These are phyloP conservation scores for Gossypium australe DNA, from an alignment of 345 rosid species.

Conservation along the genomic window DNA sequence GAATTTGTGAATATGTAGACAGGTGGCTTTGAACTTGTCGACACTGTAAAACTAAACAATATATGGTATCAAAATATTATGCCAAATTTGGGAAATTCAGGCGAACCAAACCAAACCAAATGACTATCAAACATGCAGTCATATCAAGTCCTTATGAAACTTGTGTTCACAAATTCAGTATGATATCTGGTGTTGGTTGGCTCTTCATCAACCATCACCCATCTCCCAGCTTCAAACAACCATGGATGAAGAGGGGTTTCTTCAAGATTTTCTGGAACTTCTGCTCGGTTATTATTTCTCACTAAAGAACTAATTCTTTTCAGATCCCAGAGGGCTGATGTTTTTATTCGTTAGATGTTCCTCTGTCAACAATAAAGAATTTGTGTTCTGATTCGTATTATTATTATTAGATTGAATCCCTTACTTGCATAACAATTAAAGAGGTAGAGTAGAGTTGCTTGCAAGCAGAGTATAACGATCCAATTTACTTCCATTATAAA, in stretches of 20 bases:
- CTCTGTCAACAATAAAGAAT: too few relatives aligned
- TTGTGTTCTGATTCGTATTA: too few relatives aligned
- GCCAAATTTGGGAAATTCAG: not conserved
- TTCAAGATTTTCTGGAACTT: not conserved
- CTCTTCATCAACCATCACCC: not conserved
- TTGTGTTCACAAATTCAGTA: constrained; percentile 11
- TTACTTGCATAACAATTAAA: too few relatives aligned
- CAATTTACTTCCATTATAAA: too few relatives aligned
- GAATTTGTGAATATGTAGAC: not conserved
- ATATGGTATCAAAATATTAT: not conserved
- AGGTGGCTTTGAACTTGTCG: not conserved
- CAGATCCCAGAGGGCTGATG: too few relatives aligned
- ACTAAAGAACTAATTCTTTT: not conserved
- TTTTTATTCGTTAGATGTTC: too few relatives aligned
- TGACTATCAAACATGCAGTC: too few relatives aligned
- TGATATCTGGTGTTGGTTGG: not conserved
- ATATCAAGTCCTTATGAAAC: not conserved
- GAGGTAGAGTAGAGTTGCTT: too few relatives aligned
- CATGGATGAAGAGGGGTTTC: constrained; percentile 1
- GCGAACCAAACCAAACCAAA: not conserved
- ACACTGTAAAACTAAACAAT: not conserved
- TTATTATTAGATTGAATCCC: too few relatives aligned
- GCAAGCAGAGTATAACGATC: too few relatives aligned
- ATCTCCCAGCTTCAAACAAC: constrained; percentile 4
- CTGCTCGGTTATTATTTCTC: constrained; percentile 1